Evolutionary conservation across 495 filamentous ascomycete species (phyloP).

Genomic region (Lasiosphaeriaceae sp.): DNA sequence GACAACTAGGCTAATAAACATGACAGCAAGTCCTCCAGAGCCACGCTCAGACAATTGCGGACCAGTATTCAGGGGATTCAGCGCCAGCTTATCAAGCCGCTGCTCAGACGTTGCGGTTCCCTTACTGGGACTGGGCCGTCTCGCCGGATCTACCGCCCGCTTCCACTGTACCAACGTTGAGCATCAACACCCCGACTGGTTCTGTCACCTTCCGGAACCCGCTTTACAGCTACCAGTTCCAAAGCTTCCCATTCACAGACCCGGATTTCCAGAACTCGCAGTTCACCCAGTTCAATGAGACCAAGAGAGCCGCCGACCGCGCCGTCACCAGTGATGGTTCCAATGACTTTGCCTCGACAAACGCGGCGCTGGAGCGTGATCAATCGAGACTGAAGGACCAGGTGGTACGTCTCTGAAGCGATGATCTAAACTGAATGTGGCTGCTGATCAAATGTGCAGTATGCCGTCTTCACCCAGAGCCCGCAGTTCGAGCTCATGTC

Average conservation of each 20-base stretch:
- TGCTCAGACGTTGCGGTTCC: slow-evolving; percentile 26
- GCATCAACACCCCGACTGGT: slow-evolving; percentile 12
- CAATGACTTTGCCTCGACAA: not conserved
- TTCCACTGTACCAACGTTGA: slow-evolving; percentile 19
- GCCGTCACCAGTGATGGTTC: not conserved
- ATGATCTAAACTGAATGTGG: not conserved
- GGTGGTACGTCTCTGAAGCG: not conserved
- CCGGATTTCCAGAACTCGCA: slow-evolving; percentile 1
- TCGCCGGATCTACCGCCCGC: slow-evolving; percentile 21
- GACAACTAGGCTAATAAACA: slow-evolving; percentile 4
- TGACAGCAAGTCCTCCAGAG: slow-evolving; percentile 28
- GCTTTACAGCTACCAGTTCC: slow-evolving; percentile 31
- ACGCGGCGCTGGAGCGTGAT: not conserved
- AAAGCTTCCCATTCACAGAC: slow-evolving; percentile 8
- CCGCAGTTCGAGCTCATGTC: slow-evolving; percentile 3
- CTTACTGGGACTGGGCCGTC: slow-evolving; percentile 38
- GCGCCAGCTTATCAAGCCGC: slow-evolving; percentile 23
- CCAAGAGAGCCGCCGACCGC: not conserved
- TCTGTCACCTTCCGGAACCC: slow-evolving; percentile 25
- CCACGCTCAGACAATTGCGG: slow-evolving; percentile 24
- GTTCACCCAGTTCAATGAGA: slow-evolving; percentile 3
- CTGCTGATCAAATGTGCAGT: not conserved
- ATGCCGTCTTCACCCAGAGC: slow-evolving; percentile 1
- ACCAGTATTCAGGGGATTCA: slow-evolving; percentile 17
- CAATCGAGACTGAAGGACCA: not conserved